Evolutionary conservation across 2,329 filamentous ascomycete genomes (phyloP), one percentile per base, ranked within the genome.

Genomic region (Mycosphaerella arachidis): DNA sequence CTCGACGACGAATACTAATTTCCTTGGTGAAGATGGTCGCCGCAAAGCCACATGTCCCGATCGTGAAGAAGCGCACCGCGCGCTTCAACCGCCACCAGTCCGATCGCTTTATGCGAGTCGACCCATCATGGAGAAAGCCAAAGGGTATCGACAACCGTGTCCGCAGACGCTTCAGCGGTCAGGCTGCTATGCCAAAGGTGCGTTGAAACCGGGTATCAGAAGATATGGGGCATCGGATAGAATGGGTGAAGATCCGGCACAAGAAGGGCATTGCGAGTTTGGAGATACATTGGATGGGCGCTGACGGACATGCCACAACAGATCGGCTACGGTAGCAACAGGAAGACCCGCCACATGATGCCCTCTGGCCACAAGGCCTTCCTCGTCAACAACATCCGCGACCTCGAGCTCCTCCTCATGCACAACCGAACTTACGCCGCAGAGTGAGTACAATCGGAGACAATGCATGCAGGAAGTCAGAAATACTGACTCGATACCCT

Each of bases 81-180:
- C 86, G 84, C 83, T 99, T 97, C 89, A 87, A 86, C 82, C 90
- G 94, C 79, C 94, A 99, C 84, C 94, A 99, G 88, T 90, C 86
- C 81, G 94, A 97, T 82, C 88, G 88, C 79, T 99, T 96, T 86
- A 96, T 88, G 84, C 88, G 94, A 78, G 88, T 97, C 72, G 88
- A 85, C 77, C 79, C 89, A 72, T 88, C 86, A 86, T 99, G 94
- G 94, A 90, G 94, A 83, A 99, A 97, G 87, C 94, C 94, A 73
- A 99, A 99, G 91, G 94, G 94, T 91, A 99, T 99, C 82, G 94
- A 99, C 84, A 96, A 92, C 85, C 85, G 90, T 76, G 93, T 99
- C 78, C 90, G 94, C 79, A 88, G 94, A 86, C 91, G 94, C 72
- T 99, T 99, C 86, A 92, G 91, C 83, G 91, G 94, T 77, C 91